Conservation (phyloP, 140 eudicot genomes). For the Flaveria floridana region DNA sequence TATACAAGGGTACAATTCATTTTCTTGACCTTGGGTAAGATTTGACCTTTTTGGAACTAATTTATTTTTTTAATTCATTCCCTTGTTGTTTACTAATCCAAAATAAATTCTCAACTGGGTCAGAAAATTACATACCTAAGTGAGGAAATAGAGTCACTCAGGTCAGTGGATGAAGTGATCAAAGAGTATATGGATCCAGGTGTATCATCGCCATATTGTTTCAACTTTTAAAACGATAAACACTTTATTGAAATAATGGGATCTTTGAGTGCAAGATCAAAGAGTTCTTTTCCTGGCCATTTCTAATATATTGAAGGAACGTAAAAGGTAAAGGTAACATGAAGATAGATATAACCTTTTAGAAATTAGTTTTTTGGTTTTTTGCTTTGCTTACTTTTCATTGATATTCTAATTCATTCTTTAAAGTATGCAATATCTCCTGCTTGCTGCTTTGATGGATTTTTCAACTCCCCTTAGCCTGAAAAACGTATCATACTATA, state of each 20-base stretch:
- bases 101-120: no score
- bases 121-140: no score
- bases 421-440: not conserved
- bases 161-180: no score
- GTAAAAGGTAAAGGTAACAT: slow-evolving; percentile 68
- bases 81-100: no score
- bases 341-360: slow-evolving; percentile 35
- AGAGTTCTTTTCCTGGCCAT: slow-evolving; percentile 63
- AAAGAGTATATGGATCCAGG: no score
- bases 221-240: slow-evolving; percentile 70
- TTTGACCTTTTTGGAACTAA: no score
- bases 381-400: not conserved
- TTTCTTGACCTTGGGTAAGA: no score
- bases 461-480: slow-evolving; percentile 58
- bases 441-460: slow-evolving; percentile 19
- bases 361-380: not conserved
- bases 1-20: no score
- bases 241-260: slow-evolving; percentile 74
- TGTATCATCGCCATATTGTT: slow-evolving; percentile 28
- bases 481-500: slow-evolving; percentile 57
- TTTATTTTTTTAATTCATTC: no score
- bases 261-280: slow-evolving; percentile 70
- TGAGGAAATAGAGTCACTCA: no score
- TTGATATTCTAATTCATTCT: not conserved
- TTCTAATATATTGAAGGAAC: slow-evolving; percentile 68